Evolutionary conservation across 2,329 filamentous ascomycete species (phyloP).

Genomic region (Aspergillus amoenus): DNA sequence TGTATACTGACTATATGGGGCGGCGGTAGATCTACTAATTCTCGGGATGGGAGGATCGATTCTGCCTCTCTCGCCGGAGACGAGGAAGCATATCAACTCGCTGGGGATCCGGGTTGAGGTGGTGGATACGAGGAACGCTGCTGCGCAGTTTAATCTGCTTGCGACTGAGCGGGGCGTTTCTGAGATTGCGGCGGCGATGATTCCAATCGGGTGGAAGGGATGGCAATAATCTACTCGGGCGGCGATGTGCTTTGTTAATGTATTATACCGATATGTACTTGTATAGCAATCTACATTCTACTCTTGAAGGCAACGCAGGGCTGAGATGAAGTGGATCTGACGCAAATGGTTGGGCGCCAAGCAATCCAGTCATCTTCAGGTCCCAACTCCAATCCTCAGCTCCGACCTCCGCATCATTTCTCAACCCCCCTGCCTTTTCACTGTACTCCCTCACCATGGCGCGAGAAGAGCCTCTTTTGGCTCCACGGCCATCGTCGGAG

Average conservation of each 20-base stretch:
- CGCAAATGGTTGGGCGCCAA: conserved; percentile 1
- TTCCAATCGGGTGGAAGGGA: conserved; percentile 79
- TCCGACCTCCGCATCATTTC: not conserved
- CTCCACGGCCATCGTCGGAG: conserved; percentile 56
- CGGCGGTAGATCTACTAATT: conserved; percentile 54
- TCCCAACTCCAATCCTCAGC: not conserved
- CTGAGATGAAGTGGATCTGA: not conserved
- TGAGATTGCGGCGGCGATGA: conserved; percentile 81
- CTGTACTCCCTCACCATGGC: conserved; percentile 26
- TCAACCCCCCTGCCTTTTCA: not conserved
- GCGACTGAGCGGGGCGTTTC: conserved; percentile 88
- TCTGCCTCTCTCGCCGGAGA: conserved; percentile 72
- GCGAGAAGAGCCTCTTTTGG: conserved; percentile 54
- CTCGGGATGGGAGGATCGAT: conserved; percentile 80
- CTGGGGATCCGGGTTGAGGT: conserved; percentile 85
- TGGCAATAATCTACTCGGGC: conserved; percentile 6
- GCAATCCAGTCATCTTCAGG: not conserved
- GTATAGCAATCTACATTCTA: not conserved
- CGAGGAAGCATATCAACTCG: conserved; percentile 68
- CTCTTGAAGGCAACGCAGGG: not conserved
- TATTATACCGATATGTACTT: not conserved
- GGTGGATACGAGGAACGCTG: conserved; percentile 88
- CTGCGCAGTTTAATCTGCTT: conserved; percentile 89
- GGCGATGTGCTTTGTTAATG: not conserved
- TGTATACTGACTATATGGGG: not conserved